These are phyloP conservation scores for Chamaecrista fasciculata DNA, from an alignment of 306 rosid genomes.

Conservation along the genomic window DNA sequence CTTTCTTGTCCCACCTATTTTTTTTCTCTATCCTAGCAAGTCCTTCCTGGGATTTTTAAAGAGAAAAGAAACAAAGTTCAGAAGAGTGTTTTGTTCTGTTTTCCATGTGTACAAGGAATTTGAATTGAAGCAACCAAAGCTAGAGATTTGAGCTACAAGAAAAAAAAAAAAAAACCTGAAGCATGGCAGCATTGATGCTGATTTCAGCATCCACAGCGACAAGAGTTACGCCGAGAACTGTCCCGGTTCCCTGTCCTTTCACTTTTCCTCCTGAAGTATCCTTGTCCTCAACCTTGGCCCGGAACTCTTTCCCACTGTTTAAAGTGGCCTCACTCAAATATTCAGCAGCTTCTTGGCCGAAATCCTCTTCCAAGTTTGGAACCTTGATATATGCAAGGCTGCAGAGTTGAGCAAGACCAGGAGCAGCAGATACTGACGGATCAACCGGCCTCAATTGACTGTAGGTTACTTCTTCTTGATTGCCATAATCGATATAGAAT, in stretches of 20 bases:
- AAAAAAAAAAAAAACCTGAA: slow-evolving; percentile 63
- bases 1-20: slow-evolving; percentile 72
- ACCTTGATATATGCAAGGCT: slow-evolving; percentile 84
- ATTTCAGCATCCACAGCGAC: slow-evolving; percentile 84
- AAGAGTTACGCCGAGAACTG: slow-evolving; percentile 68
- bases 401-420: slow-evolving; percentile 91
- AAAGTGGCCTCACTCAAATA: slow-evolving; percentile 67
- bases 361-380: slow-evolving; percentile 83
- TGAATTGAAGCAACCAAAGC: slow-evolving; percentile 14
- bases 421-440: slow-evolving; percentile 70
- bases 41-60: slow-evolving; percentile 74
- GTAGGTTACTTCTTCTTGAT: slow-evolving; percentile 78
- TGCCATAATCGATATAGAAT: slow-evolving; percentile 90
- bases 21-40: slow-evolving; percentile 78
- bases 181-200: slow-evolving; percentile 84
- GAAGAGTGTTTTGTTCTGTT: neutral
- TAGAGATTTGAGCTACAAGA: slow-evolving; percentile 2
- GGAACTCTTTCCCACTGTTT: slow-evolving; percentile 63
- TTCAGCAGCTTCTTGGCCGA: slow-evolving; percentile 93
- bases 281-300: slow-evolving; percentile 87
- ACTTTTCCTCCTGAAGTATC: slow-evolving; percentile 86
- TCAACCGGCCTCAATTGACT: slow-evolving; percentile 80
- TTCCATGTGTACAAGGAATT: neutral
- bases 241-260: slow-evolving; percentile 93
- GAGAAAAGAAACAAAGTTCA: slow-evolving; percentile 8